Evolutionary conservation across 164 flowering plant genomes (phyloP).

Genomic region (Stephania japonica): DNA sequence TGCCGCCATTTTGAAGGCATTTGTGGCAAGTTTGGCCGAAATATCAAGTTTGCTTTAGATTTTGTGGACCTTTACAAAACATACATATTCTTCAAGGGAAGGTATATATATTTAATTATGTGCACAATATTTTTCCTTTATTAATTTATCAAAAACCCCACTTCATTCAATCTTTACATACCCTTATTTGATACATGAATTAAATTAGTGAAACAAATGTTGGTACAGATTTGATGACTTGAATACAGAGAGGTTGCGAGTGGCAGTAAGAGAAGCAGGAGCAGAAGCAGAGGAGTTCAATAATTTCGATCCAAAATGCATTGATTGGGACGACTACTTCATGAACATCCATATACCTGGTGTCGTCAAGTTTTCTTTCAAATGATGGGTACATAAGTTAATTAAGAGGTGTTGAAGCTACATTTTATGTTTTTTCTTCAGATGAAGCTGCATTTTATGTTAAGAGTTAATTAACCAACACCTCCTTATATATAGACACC

Average conservation of each 20-base stretch:
- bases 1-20: conserved; percentile 27
- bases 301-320: conserved; percentile 41
- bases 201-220: background rate
- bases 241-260: conserved; percentile 38
- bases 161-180: background rate
- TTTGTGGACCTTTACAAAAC: conserved; percentile 51
- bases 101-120: conserved; percentile 23
- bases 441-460: no score
- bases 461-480: no score
- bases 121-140: no score
- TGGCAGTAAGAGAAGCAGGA: conserved; percentile 11
- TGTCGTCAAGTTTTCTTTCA: conserved; percentile 30
- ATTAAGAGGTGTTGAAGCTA: no score
- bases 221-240: conserved; percentile 45
- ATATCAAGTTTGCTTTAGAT: conserved; percentile 35
- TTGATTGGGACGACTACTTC: conserved; percentile 59
- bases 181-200: background rate
- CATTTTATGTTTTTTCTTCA: no score
- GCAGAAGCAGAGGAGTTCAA: conserved; percentile 21
- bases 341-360: conserved; percentile 51
- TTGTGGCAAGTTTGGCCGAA: conserved; percentile 27
- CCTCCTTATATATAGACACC: no score
- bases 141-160: background rate
- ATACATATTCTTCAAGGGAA: conserved; percentile 49
- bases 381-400: conserved; percentile 17